Conservation (phyloP, 441 rosid genomes). For the Euphorbia celastroides region DNA sequence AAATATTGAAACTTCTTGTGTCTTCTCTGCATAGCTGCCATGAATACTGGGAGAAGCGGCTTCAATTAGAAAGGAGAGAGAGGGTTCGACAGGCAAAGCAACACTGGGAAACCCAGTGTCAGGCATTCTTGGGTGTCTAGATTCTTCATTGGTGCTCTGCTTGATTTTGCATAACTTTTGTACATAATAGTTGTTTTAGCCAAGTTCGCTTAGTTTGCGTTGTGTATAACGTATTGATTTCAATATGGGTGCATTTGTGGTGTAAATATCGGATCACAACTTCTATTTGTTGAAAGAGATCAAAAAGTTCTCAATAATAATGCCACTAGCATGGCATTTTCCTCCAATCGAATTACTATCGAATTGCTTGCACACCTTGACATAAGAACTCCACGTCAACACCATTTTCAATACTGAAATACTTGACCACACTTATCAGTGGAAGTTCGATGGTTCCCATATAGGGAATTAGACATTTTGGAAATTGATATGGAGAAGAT, state of each 20-base stretch:
- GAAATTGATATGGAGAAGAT: no score
- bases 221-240: not conserved
- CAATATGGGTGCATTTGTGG: not conserved
- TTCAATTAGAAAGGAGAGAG: slow-evolving; percentile 58
- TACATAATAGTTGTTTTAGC: not conserved
- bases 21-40: slow-evolving; percentile 45
- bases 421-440: no score
- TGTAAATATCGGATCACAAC: not conserved
- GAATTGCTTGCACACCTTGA: no score
- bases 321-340: no score
- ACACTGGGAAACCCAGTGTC: slow-evolving; percentile 76
- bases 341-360: no score
- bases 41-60: slow-evolving; percentile 70
- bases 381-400: no score
- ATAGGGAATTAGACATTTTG: no score
- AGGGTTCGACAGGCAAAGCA: slow-evolving; percentile 70
- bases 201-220: not conserved
- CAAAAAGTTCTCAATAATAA: no score
- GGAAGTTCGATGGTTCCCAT: no score
- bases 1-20: slow-evolving; percentile 6
- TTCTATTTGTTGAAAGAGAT: not conserved
- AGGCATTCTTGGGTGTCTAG: slow-evolving; percentile 59
- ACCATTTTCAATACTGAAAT: no score
- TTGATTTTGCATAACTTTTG: not conserved
- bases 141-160: not conserved